Conservation (phyloP, 768 basidiomycete species). For the Cyclocybe aegerita region DNA sequence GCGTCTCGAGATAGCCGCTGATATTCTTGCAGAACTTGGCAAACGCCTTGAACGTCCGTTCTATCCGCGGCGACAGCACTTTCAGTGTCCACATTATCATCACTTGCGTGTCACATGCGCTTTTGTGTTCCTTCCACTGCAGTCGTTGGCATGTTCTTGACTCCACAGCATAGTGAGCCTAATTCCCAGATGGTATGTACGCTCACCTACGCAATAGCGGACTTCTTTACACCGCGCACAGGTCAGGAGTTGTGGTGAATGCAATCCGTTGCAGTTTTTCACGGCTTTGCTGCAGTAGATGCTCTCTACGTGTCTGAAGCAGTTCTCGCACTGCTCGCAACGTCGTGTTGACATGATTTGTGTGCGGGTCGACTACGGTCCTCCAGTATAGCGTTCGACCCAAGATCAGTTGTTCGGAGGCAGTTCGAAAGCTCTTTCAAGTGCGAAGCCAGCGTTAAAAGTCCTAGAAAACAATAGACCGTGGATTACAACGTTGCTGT, state of each 20-base stretch:
- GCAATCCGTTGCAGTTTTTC: slow-evolving; percentile 13
- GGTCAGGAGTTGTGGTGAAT: slow-evolving; percentile 10
- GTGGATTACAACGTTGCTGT: too few species aligned
- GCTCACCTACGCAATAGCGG: slow-evolving; percentile 15
- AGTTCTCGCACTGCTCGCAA: slow-evolving; percentile 17
- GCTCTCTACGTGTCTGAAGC: slow-evolving; percentile 12
- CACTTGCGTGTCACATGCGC: slow-evolving; percentile 5
- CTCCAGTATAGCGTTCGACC: too few species aligned
- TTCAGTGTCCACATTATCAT: slow-evolving; percentile 5
- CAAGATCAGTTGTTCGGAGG: too few species aligned
- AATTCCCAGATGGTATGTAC: not conserved
- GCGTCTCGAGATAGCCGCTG: slow-evolving; percentile 8
- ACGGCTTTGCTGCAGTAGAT: slow-evolving; percentile 6
- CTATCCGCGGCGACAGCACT: slow-evolving; percentile 6
- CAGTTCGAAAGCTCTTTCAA: too few species aligned
- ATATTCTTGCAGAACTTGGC: slow-evolving; percentile 12
- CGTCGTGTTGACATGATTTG: not conserved
- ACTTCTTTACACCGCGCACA: slow-evolving; percentile 17
- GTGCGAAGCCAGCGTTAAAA: too few species aligned
- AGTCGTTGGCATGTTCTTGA: slow-evolving; percentile 13
- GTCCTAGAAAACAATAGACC: too few species aligned
- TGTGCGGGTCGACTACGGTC: too few species aligned
- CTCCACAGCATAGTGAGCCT: not conserved
- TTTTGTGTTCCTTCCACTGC: slow-evolving; percentile 15
- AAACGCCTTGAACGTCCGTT: slow-evolving; percentile 13